Evolutionary conservation across 371 early-diverging fungal genomes (phyloP), one percentile per base, ranked within the genome.

Genomic region (Nematocida ausubeli): DNA sequence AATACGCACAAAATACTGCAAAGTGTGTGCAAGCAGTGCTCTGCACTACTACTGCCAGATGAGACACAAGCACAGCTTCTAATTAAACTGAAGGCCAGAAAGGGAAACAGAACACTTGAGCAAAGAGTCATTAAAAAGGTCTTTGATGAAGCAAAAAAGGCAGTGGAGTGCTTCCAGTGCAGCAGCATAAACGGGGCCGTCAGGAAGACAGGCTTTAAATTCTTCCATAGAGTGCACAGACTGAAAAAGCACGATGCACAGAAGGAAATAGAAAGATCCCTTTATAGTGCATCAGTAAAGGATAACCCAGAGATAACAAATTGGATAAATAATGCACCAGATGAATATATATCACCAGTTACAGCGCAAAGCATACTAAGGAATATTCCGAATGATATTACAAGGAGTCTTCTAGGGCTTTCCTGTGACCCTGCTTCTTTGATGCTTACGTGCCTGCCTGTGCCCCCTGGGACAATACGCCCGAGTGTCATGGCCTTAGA

Each of bases 381-480:
- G 50, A 56, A 52, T 16, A 75, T 80, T 12, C 84, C 89, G 2
- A 89, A 90, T 52, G 93, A 69, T n/a, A n/a, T n/a, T n/a, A 75
- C 83, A 40, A 71, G 55, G 9, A 30, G 62, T 37, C 57, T 82
- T 32, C 65, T 85, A 9, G 80, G 73, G n/a, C 32, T 82, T 34
- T 19, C 60, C 2, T 64, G 70, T 30, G 28, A 55, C 9, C 81
- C 83, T 7, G 62, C 39, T 37, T 30, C 70, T 49, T 68, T 87
- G 42, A 66, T 84, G 24, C 80, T 86, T 34, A 54, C 69, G 47
- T 83, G 60, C 63, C 42, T 85, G 32, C 92, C 95, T 3, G 95
- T 99, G 0, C 97, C 97, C 0, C 99, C 99, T 7, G 90, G 90
- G 2, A 93, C 93, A 85, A 93, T 96, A 81, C 91, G 99, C 44